These are phyloP conservation scores for Termitomyces sp. DNA, from an alignment of 768 basidiomycete species.

Conservation along the genomic window DNA sequence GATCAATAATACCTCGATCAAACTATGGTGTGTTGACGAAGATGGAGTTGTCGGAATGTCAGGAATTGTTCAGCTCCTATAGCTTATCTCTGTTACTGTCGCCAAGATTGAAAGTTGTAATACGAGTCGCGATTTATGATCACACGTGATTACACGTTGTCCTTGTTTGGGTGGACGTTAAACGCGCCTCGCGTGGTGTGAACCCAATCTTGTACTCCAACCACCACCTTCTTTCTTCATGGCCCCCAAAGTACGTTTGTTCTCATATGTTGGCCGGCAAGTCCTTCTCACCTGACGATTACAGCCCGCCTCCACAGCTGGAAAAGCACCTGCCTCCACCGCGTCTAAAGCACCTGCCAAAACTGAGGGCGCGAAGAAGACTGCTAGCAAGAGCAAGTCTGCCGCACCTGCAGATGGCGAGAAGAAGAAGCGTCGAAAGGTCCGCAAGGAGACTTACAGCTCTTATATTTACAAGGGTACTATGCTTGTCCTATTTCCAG, in stretches of 20 bases:
- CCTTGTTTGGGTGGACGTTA: constrained; percentile 13
- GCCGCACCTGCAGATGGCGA: constrained; percentile 53
- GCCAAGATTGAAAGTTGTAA: background rate
- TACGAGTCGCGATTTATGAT: background rate
- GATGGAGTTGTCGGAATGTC: constrained; percentile 68
- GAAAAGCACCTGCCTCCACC: constrained; percentile 17
- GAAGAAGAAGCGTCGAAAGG: constrained; percentile 81
- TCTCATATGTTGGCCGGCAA: background rate
- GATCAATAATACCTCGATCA: constrained; percentile 33
- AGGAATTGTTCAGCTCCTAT: constrained; percentile 36
- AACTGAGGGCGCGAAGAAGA: constrained; percentile 44
- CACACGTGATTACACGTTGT: constrained; percentile 14
- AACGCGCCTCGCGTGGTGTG: constrained; percentile 16
- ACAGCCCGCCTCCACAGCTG: constrained; percentile 17
- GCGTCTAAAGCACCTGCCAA: constrained; percentile 53
- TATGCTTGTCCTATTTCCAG: constrained; percentile 12
- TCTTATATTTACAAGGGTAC: constrained; percentile 83
- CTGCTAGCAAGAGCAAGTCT: constrained; percentile 32
- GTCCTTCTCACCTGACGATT: background rate
- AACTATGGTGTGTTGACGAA: constrained; percentile 59
- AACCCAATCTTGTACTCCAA: constrained; percentile 10
- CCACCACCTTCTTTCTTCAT: constrained; percentile 13
- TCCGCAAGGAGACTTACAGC: constrained; percentile 79
- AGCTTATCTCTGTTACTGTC: background rate
- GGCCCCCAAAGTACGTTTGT: constrained; percentile 15